Evolutionary conservation across 352 stramenopile genomes (phyloP), one percentile per base, ranked within the genome.

Genomic region (Phytopythium helicoides): DNA sequence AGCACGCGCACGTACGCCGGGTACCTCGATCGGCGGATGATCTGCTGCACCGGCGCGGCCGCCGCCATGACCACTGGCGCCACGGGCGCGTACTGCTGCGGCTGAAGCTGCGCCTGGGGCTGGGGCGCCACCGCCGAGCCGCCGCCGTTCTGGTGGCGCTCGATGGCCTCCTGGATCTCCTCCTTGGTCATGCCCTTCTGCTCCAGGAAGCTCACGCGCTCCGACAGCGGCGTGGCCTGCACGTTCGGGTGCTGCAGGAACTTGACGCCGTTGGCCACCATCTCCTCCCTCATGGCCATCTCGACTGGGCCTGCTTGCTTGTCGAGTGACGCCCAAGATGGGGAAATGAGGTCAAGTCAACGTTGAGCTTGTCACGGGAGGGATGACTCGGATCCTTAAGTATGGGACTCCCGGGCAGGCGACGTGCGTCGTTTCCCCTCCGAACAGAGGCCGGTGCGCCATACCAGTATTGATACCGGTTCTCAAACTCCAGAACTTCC

Each of bases 191-290:
- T 73, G 3, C 82, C 82, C 59, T 93, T 93, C 38, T 83, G 73
- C 60, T 91, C 82, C 26, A 93, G 58, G 56, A 93, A 93, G 11
- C 67, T 76, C 50, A 91, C 72, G 34, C 82, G 80, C 58, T 93
- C 80, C 1, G 80, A 87, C 42, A 93, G 57, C 26, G 82, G 82
- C 54, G 82, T 91, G 9, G 76, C 78, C 78, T 93, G 82, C 16
- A 93, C 82, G 54, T 71, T 90, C 45, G 82, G 82, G 40, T 93
- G 82, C 47, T 81, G 76, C 46, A 93, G 66, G 64, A 93, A 93
- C 54, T 88, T 85, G 60, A 93, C 66, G 22, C 82, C 82, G 52
- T 87, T 93, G 50, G 71, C 73, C 38, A 93, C 70, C 72, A 87
- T 86, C 52, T 93, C 82, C 49, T 82, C 60, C 42, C 81, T 56